These are phyloP conservation scores for Diaporthe amygdali DNA, from an alignment of 2,329 filamentous ascomycete genomes.

Conservation along the genomic window DNA sequence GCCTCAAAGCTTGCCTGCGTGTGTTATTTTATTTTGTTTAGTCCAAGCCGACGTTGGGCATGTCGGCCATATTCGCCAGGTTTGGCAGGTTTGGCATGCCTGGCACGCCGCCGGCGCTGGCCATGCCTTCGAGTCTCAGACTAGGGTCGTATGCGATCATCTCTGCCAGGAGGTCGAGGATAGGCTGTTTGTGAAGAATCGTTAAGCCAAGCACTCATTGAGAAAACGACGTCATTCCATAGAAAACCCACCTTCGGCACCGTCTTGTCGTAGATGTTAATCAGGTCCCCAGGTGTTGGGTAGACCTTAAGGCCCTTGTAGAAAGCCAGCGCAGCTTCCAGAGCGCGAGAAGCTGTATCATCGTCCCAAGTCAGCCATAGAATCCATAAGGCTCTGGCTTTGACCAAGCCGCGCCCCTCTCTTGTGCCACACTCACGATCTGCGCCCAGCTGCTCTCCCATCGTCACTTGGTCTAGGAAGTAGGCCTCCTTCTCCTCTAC, in stretches of 20 bases:
- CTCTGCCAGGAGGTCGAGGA: slow-evolving; percentile 94
- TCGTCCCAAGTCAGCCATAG: neutral
- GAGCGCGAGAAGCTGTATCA: slow-evolving; percentile 63
- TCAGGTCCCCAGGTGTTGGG: slow-evolving; percentile 89
- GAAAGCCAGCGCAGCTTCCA: slow-evolving; percentile 92
- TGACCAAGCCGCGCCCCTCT: neutral
- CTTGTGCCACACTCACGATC: slow-evolving; percentile 67
- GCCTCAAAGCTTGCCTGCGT: neutral
- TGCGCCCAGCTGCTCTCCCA: slow-evolving; percentile 81
- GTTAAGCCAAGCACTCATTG: slow-evolving; percentile 25
- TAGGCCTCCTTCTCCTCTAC: slow-evolving; percentile 94
- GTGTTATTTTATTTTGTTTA: slow-evolving; percentile 38
- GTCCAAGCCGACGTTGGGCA: slow-evolving; percentile 60
- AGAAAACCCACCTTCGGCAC: slow-evolving; percentile 77
- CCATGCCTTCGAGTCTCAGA: slow-evolving; percentile 61
- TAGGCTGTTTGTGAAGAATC: slow-evolving; percentile 60
- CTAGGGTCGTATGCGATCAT: slow-evolving; percentile 94
- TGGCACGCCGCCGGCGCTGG: slow-evolving; percentile 35
- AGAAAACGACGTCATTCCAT: slow-evolving; percentile 1
- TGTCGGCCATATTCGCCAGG: slow-evolving; percentile 47
- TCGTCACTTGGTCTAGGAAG: slow-evolving; percentile 94
- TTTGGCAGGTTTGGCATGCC: slow-evolving; percentile 25
- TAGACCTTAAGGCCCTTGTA: slow-evolving; percentile 99
- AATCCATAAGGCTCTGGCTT: neutral
- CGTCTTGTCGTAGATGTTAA: slow-evolving; percentile 97